Evolutionary conservation across 2,329 filamentous ascomycete genomes (phyloP), one percentile per base, ranked within the genome.

Genomic region (Colletotrichum lindemuthianum): DNA sequence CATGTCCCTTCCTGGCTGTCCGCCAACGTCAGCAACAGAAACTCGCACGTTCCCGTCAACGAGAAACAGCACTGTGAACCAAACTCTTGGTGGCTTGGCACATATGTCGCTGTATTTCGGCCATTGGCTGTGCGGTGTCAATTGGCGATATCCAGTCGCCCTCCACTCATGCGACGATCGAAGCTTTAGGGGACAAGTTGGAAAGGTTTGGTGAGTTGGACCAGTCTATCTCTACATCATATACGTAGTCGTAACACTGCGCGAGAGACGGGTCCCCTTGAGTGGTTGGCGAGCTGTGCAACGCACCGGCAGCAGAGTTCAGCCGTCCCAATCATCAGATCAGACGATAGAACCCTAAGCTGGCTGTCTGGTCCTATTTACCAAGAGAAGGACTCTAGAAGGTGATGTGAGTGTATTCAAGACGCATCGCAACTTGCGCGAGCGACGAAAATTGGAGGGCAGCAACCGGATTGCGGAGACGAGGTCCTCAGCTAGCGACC

Each of bases 91-190:
- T 24, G 24, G 24, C 4, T 24, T 48, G 34, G 16, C 15, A 39
- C 10, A 61, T 32, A 65, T 65, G 61, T 65, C 61, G 61, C 52
- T 52, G 58, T 65, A 52, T 52, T 39, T 65, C 57, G 44, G 40
- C 32, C 41, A 57, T 57, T 65, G 61, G 58, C 43, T 41, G 61
- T 61, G 41, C 58, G 58, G 61, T 65, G 51, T 36, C 33, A 16
- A 50, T n/a, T 41, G 32, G 40, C 41, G 58, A 65, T 65, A 56
- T 36, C 33, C 16, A 50, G 24, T 47, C 36, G 40, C 41, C 58
- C 34, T 65, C 61, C 61, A 65, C 61, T 56, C 13, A 47, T 52
- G 61, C 47, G 61, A 65, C 61, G 61, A 65, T 65, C 58, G 58
- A 61, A 48, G 58, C 61, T 57, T 57, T 50, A 60, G 45, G 51